Base-by-base conservation (phyloP, 2,329 filamentous ascomycete genomes). In the Ascochyta koolunga region DNA sequence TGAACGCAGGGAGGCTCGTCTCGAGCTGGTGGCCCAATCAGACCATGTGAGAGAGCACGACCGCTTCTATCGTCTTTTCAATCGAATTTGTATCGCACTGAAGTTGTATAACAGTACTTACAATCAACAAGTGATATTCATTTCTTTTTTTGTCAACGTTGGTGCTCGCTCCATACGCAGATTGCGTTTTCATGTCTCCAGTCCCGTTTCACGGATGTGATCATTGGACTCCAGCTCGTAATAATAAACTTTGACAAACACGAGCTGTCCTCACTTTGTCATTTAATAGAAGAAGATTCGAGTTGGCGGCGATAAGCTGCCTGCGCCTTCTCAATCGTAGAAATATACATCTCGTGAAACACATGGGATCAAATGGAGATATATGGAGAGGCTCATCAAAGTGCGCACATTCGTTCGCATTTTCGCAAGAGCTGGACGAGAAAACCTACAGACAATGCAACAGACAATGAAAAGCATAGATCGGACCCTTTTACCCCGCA, bases 401-500 rank as follows among this genome's bases (percentile, higher is more conserved):
- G n/a, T n/a, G n/a, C n/a, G n/a, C n/a, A n/a, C n/a, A n/a, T n/a
- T 29, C 11, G 5, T 29, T 29, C 11, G 13, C 27, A 29, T 4
- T 6, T n/a, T 10, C n/a, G 31, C 31, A 33, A 33, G 31, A 33
- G n/a, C 31, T 5, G 27, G 15, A 29, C 27, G 11, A 29, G 15
- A 13, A 29, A 29, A 1, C 3, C 13, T 29, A 11, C 15, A 29
- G 2, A 13, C 10, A 29, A 29, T 4, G 10, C 4, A 10, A 29
- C 27, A 13, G 11, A 38, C 33, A 25, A 19, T 44, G 25, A 48
- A 39, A 22, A 42, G 16, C n/a, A 21, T 19, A 40, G 42, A 43
- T 53, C 56, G 59, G 59, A 21, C 11, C 15, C 29, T 24, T 44
- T 46, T 61, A 55, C 53, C 56, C 59, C 59, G 59, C 50, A 50